These are phyloP conservation scores for Xanthoparmelia taractica DNA, from an alignment of 495 filamentous ascomycete genomes.

Conservation along the genomic window DNA sequence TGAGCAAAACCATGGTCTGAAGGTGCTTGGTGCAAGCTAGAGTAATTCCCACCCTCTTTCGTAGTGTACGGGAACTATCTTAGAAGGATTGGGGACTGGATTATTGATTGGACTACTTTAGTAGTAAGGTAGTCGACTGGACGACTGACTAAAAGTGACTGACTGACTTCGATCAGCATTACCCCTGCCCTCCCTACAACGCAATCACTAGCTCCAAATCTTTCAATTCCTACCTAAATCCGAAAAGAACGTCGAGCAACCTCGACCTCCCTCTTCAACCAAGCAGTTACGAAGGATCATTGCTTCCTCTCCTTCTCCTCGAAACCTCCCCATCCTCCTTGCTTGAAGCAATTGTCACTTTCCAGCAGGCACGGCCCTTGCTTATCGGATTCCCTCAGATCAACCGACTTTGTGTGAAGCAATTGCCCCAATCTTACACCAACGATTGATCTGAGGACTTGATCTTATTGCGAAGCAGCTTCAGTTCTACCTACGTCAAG, in stretches of 20 bases:
- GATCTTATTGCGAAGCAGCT: not conserved
- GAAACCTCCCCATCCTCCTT: not conserved
- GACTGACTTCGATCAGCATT: slow-evolving; percentile 3
- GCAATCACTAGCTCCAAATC: not conserved
- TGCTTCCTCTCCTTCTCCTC: not conserved
- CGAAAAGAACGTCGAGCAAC: not conserved
- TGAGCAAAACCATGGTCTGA: not conserved
- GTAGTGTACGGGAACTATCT: slow-evolving; percentile 8
- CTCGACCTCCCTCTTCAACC: not conserved
- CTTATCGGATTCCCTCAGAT: not conserved
- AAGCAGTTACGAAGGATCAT: not conserved
- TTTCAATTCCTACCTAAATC: too few relatives aligned
- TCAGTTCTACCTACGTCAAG: not conserved
- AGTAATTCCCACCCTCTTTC: not conserved
- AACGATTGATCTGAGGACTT: not conserved
- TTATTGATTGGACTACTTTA: not conserved
- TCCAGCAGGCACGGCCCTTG: not conserved
- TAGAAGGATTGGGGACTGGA: too few relatives aligned
- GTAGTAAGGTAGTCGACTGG: too few relatives aligned
- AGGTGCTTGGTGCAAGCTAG: not conserved
- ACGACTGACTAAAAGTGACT: too few relatives aligned
- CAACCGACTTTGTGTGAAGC: too few relatives aligned
- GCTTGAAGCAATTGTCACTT: not conserved
- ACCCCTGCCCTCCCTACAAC: slow-evolving; percentile 3
- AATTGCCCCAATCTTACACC: not conserved